These are phyloP conservation scores for Aureobasidium sp. DNA, from an alignment of 2,329 filamentous ascomycete species.

Conservation along the genomic window DNA sequence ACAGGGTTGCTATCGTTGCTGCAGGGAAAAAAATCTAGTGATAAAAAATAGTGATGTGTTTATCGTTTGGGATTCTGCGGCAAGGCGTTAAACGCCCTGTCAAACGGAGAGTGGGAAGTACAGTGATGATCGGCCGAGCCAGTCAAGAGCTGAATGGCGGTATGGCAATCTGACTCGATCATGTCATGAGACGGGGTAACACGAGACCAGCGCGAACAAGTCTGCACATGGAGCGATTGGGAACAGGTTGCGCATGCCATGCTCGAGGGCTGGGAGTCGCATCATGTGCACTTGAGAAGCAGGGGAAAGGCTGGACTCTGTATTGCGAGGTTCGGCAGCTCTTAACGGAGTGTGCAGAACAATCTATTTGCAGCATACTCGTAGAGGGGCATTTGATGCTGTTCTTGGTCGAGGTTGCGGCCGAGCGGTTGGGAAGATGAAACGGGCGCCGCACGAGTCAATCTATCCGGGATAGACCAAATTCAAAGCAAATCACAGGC, in stretches of 20 bases:
- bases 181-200: conserved; percentile 4
- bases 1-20: background rate
- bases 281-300: conserved; percentile 9
- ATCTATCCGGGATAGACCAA: conserved; percentile 1
- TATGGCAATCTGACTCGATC: conserved; percentile 8
- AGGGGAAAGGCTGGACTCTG: background rate
- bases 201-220: background rate
- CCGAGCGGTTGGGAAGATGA: conserved; percentile 6
- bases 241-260: background rate
- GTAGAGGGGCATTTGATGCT: background rate
- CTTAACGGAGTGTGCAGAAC: background rate
- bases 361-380: conserved; percentile 5
- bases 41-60: conserved; percentile 13
- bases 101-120: conserved; percentile 6
- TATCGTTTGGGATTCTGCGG: conserved; percentile 10
- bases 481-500: conserved; percentile 13
- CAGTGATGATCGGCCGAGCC: conserved; percentile 6
- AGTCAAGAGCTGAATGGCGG: background rate
- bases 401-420: conserved; percentile 7
- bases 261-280: conserved; percentile 1
- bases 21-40: background rate
- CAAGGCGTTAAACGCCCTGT: conserved; percentile 12
- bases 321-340: conserved; percentile 5
- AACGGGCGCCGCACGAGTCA: conserved; percentile 15
- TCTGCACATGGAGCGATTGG: background rate